These are phyloP conservation scores for Pseudogymnoascus destructans DNA, from an alignment of 2,329 filamentous ascomycete species.

Conservation along the genomic window DNA sequence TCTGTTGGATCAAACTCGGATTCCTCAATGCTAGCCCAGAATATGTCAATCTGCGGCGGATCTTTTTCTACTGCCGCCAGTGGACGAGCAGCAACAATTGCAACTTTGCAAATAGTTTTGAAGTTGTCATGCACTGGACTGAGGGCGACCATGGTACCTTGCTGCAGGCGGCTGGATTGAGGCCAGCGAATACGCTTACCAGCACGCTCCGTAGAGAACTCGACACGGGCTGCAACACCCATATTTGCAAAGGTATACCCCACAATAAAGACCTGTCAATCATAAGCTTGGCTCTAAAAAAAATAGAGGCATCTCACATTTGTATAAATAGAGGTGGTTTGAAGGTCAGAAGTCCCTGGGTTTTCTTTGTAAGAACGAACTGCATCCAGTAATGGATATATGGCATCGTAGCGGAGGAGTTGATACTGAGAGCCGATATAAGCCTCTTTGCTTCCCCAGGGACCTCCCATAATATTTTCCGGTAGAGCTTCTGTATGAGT, in stretches of 20 bases:
- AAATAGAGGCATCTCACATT: slow-evolving; percentile 35
- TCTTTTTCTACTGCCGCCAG: slow-evolving; percentile 48
- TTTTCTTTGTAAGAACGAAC: slow-evolving; percentile 41
- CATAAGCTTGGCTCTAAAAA: neutral
- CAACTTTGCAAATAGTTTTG: slow-evolving; percentile 50
- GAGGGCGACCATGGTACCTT: slow-evolving; percentile 41
- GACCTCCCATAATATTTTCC: slow-evolving; percentile 39
- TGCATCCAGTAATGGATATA: slow-evolving; percentile 55
- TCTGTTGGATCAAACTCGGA: slow-evolving; percentile 54
- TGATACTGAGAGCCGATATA: slow-evolving; percentile 66
- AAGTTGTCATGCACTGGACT: slow-evolving; percentile 48
- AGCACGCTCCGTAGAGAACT: slow-evolving; percentile 55
- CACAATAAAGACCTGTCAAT: slow-evolving; percentile 46
- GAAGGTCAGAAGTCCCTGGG: slow-evolving; percentile 44
- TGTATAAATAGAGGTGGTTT: slow-evolving; percentile 52
- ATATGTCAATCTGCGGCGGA: slow-evolving; percentile 63
- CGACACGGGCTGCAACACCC: slow-evolving; percentile 53
- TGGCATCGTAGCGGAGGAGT: slow-evolving; percentile 61
- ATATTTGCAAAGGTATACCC: slow-evolving; percentile 49
- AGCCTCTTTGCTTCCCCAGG: slow-evolving; percentile 46
- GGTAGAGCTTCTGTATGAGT: slow-evolving; percentile 25
- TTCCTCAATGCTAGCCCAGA: slow-evolving; percentile 49
- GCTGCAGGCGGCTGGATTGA: slow-evolving; percentile 37
- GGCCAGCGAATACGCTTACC: slow-evolving; percentile 54
- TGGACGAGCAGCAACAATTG: slow-evolving; percentile 57